Conservation (phyloP, 345 rosid species). For the Erodium maritimum region DNA sequence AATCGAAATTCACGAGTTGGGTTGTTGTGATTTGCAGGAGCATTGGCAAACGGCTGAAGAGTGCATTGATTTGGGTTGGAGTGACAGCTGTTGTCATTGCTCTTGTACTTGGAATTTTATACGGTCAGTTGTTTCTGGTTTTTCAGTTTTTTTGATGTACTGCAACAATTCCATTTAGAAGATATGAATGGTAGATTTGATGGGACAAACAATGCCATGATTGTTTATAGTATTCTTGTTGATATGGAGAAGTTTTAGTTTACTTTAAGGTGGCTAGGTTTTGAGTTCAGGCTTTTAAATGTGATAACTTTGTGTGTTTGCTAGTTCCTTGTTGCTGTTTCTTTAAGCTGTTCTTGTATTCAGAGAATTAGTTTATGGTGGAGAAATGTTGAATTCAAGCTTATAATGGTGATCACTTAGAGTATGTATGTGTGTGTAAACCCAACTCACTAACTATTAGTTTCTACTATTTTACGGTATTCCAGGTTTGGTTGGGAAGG, state of each 20-base stretch:
- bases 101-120: constrained; percentile 78
- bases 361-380: too few species aligned
- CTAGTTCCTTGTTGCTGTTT: too few species aligned
- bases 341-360: too few species aligned
- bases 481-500: constrained; percentile 85
- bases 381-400: too few species aligned
- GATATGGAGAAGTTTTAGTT: too few species aligned
- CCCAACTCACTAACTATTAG: not conserved
- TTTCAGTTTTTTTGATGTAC: not conserved
- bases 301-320: not conserved
- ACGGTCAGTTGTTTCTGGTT: constrained; percentile 41
- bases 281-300: not conserved
- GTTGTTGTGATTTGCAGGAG: constrained; percentile 33
- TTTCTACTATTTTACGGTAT: constrained; percentile 12
- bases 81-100: constrained; percentile 71
- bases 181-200: too few species aligned
- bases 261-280: not conserved
- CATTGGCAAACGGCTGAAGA: constrained; percentile 69
- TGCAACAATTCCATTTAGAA: not conserved
- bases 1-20: not conserved
- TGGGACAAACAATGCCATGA: not conserved
- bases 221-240: too few species aligned
- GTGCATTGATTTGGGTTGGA: constrained; percentile 75
- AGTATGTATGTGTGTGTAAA: not conserved
- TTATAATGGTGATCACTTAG: too few species aligned